Conservation (phyloP, 2,329 filamentous ascomycete genomes). For the Aspergillus pseudoviridinutans region DNA sequence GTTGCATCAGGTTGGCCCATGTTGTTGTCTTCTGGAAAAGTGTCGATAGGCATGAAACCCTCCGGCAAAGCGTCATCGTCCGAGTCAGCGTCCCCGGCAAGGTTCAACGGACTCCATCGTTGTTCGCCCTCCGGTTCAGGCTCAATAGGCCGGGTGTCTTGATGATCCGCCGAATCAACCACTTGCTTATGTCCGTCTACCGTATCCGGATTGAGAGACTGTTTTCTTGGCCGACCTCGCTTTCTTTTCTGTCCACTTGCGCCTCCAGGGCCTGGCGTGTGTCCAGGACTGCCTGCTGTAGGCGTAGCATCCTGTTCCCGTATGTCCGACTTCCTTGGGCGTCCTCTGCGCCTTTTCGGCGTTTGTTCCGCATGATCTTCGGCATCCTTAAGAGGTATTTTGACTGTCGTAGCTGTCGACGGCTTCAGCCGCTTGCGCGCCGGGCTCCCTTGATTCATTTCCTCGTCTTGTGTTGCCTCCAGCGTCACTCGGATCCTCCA, state of each 20-base stretch:
- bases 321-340: slow-evolving; percentile 41
- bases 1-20: slow-evolving; percentile 8
- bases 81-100: slow-evolving; percentile 24
- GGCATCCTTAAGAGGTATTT: slow-evolving; percentile 41
- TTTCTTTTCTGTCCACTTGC: slow-evolving; percentile 30
- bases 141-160: not conserved
- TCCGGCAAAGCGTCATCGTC: slow-evolving; percentile 20
- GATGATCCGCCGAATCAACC: slow-evolving; percentile 2
- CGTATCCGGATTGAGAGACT: slow-evolving; percentile 19
- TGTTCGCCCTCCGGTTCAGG: slow-evolving; percentile 8
- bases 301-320: slow-evolving; percentile 33
- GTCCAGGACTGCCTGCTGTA: slow-evolving; percentile 26
- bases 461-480: slow-evolving; percentile 45
- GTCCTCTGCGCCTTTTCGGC: slow-evolving; percentile 39
- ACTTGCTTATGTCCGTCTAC: slow-evolving; percentile 16
- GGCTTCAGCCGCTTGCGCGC: slow-evolving; percentile 29
- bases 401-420: slow-evolving; percentile 34
- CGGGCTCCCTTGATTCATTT: slow-evolving; percentile 26
- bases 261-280: slow-evolving; percentile 28
- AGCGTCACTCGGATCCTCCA: slow-evolving; percentile 48
- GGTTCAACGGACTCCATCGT: slow-evolving; percentile 25
- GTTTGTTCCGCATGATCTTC: slow-evolving; percentile 29
- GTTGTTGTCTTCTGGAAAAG: slow-evolving; percentile 15
- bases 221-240: slow-evolving; percentile 37
- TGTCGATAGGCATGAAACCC: slow-evolving; percentile 10